Evolutionary conservation across 495 filamentous ascomycete species (phyloP), one percentile per base, ranked within the genome.

Genomic region (Tuber calosporum): DNA sequence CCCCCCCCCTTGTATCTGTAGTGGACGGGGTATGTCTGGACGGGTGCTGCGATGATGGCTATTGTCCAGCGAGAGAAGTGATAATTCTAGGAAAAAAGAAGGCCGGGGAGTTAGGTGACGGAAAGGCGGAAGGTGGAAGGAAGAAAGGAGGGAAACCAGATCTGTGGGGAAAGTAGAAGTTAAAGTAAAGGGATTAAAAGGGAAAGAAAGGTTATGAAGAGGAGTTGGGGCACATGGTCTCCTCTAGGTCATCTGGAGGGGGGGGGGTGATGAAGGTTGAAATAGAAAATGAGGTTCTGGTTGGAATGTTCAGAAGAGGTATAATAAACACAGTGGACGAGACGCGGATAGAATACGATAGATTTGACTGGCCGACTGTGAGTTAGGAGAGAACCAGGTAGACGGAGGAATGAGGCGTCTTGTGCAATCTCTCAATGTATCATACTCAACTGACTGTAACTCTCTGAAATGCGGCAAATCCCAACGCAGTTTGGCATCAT

Each of bases 161-260:
- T 58, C 48, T 6, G 26, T 34, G 26, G 17, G 30, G 34, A 62
- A 30, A 7, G 53, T 62, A 4, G 26, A 62, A 62, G n/a, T 62
- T 34, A 34, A 62, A 62, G 11, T 30, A 9, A 30, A 42, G 19
- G 20, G 6, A n/a, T 68, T 15, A 40, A 40, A 68, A 19, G 66
- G 67, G 67, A 42, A 41, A 38, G 30, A 42, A 69, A 22, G 67
- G 67, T 41, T 38, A 42, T 17, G 67, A 69, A n/a, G 67, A 69
- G 67, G 40, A 42, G 67, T 39, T 69, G 11, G 5, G 40, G 37
- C n/a, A 30, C 40, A 42, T 69, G 37, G 34, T 39, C 37, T 39
- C 40, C 34, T 69, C 67, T 69, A 42, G 67, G 37, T 69, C 37
- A 39, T n/a, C 37, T 22, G 15, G 37, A 69, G 34, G 67, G 67